Percentiles rank a stretch among this genome's conserved stretches.
These are phyloP conservation scores for Skeletonema tropicum DNA, from an alignment of 108 stramenopile species.

Conservation along the genomic window DNA sequence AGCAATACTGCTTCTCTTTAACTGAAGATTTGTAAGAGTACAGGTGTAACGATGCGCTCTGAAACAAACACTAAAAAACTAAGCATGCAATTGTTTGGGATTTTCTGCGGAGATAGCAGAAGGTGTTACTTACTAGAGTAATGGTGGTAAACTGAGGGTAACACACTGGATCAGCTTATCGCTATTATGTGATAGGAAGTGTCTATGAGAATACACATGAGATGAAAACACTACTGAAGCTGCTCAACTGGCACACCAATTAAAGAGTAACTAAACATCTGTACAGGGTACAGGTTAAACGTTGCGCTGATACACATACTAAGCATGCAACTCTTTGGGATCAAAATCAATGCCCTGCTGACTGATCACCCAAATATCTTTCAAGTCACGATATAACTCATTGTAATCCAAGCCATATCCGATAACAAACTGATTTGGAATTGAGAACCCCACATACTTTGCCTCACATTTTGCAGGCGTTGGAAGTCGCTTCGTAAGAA, in stretches of 20 bases:
- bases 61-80: not conserved
- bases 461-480: slow-evolving; percentile 18
- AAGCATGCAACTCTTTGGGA: not conserved
- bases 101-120: too few species aligned
- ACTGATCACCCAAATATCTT: slow-evolving; percentile 65
- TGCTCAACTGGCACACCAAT: too few species aligned
- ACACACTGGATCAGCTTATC: too few species aligned
- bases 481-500: slow-evolving; percentile 54
- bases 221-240: too few species aligned
- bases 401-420: slow-evolving; percentile 76
- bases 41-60: too few species aligned
- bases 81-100: not conserved
- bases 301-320: not conserved
- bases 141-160: too few species aligned
- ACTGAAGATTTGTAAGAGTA: not conserved
- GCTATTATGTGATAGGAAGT: too few species aligned
- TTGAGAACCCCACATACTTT: slow-evolving; percentile 70
- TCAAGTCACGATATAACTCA: slow-evolving; percentile 65
- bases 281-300: too few species aligned
- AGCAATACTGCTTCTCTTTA: slow-evolving; percentile 42
- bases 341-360: slow-evolving; percentile 61
- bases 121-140: too few species aligned
- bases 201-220: too few species aligned
- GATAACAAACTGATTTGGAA: slow-evolving; percentile 68
- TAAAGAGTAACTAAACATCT: not conserved